These are phyloP conservation scores for Yamadazyma oceani DNA, from an alignment of 1,139 yeast genomes.

Conservation along the genomic window DNA sequence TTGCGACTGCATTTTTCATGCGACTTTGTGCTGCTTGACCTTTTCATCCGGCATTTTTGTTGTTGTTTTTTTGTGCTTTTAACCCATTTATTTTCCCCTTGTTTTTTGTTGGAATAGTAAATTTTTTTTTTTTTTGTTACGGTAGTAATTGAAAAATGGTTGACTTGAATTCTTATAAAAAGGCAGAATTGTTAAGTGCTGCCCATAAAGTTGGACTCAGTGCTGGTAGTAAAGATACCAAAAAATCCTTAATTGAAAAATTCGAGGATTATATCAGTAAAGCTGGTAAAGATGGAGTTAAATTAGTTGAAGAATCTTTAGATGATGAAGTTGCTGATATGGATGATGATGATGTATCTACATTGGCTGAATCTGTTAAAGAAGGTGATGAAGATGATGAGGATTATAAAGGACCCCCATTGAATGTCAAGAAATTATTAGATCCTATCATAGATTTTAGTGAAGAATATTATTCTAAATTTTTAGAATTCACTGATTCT, in stretches of 20 bases:
- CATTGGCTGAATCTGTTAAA: slow-evolving; percentile 24
- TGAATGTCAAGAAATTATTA: slow-evolving; percentile 36
- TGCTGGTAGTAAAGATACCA: slow-evolving; percentile 41
- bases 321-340: slow-evolving; percentile 18
- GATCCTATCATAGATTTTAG: slow-evolving; percentile 39
- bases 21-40: no score
- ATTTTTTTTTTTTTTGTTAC: neutral
- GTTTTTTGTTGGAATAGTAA: no score
- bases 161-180: slow-evolving; percentile 19
- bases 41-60: no score
- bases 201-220: slow-evolving; percentile 37
- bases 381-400: slow-evolving; percentile 27
- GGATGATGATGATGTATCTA: slow-evolving; percentile 23
- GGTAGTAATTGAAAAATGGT: no score
- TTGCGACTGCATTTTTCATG: no score
- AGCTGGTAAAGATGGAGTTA: slow-evolving; percentile 39
- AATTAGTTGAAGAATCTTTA: slow-evolving; percentile 24
- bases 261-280: slow-evolving; percentile 37
- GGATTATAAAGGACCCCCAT: slow-evolving; percentile 41
- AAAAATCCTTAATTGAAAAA: slow-evolving; percentile 42
- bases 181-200: slow-evolving; percentile 40
- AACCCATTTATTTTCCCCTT: no score
- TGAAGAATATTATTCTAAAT: slow-evolving; percentile 28
- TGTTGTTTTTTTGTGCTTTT: no score
- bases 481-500: slow-evolving; percentile 37